Evolutionary conservation across 495 filamentous ascomycete genomes (phyloP).

Genomic region (Penicillium herquei): DNA sequence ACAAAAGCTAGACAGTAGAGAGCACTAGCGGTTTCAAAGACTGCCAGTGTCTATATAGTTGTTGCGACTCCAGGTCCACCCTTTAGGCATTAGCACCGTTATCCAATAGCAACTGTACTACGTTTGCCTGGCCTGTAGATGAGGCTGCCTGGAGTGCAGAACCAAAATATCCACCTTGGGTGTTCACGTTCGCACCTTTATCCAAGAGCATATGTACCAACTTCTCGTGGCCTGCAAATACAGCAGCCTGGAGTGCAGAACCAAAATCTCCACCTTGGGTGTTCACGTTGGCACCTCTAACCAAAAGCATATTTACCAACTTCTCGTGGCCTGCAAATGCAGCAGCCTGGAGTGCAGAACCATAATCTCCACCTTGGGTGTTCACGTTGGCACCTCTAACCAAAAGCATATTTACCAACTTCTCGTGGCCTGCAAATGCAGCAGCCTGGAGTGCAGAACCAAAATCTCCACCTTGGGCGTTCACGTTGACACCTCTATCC

Average conservation of each 20-base stretch:
- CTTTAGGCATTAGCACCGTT: constrained; percentile 13
- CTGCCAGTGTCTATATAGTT: too few relatives aligned
- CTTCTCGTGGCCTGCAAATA: constrained; percentile 6
- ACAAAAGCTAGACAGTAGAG: too few relatives aligned
- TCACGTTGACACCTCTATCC: constrained; percentile 22
- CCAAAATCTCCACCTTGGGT: constrained; percentile 6
- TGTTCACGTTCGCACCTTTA: constrained; percentile 18
- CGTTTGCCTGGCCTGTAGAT: constrained; percentile 9
- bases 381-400: constrained; percentile 17
- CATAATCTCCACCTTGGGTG: constrained; percentile 2
- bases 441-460: constrained; percentile 21
- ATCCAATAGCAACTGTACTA: constrained; percentile 27
- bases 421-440: constrained; percentile 7
- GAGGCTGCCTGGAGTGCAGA: constrained; percentile 14
- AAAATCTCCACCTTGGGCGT: constrained; percentile 7
- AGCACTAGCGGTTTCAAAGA: too few relatives aligned
- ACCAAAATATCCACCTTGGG: constrained; percentile 5
- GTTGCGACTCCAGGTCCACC: too few relatives aligned
- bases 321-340: neutral
- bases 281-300: constrained; percentile 20
- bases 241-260: constrained; percentile 13
- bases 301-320: constrained; percentile 18
- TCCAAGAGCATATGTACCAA: constrained; percentile 21
- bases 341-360: constrained; percentile 19
- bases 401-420: constrained; percentile 14